Conservation (phyloP, 495 filamentous ascomycete species). For the Tuber magnatum region DNA sequence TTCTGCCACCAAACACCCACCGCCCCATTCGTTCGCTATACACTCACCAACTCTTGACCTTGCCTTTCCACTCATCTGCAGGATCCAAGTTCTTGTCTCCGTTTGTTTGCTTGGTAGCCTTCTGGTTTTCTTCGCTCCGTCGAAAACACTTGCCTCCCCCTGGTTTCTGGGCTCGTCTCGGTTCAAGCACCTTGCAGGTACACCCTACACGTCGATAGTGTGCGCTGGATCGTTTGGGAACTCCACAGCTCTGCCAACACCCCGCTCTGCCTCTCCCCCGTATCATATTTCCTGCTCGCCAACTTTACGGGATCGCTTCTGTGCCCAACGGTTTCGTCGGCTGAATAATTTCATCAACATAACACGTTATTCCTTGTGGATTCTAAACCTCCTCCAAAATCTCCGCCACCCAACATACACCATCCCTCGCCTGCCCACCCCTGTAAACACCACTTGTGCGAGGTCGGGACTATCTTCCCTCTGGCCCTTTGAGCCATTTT, state of each 20-base stretch:
- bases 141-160: conserved; percentile 13
- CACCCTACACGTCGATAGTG: conserved; percentile 41
- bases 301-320: conserved; percentile 21
- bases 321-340: conserved; percentile 6
- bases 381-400: conserved; percentile 8
- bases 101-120: conserved; percentile 6
- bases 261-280: conserved; percentile 16
- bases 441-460: conserved; percentile 1
- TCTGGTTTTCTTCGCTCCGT: conserved; percentile 5
- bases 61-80: conserved; percentile 13
- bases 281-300: conserved; percentile 19
- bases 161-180: conserved; percentile 26
- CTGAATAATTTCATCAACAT: conserved; percentile 10
- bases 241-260: conserved; percentile 28
- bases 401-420: conserved; percentile 14
- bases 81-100: conserved; percentile 8
- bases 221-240: conserved; percentile 38
- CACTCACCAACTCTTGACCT: conserved; percentile 7
- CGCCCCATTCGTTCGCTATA: conserved; percentile 17
- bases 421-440: neutral
- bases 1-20: conserved; percentile 8
- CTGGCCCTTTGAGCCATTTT: neutral
- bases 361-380: conserved; percentile 20
- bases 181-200: conserved; percentile 30
- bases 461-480: neutral